phyloP scores from a whole-genome alignment of 108 stramenopile species.

The Mediolabrus comicus region DNA sequence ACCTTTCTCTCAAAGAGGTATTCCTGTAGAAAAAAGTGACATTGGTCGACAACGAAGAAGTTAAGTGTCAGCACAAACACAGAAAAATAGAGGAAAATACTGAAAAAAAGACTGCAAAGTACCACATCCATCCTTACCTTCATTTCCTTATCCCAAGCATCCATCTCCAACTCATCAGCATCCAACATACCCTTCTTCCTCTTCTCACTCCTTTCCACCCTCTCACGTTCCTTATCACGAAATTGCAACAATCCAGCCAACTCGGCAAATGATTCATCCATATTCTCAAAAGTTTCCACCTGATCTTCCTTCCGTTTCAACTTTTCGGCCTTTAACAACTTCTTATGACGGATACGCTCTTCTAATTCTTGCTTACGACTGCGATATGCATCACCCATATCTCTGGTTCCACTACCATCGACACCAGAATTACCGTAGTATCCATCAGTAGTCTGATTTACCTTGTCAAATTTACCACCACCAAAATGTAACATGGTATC shows the following conservation, averaged over 20 bases:
- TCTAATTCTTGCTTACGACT: slow-evolving; percentile 87
- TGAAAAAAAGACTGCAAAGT: too few relatives aligned
- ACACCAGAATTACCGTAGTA: slow-evolving; percentile 55
- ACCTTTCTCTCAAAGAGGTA: slow-evolving; percentile 79
- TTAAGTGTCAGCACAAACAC: neutral
- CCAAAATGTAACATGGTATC: slow-evolving; percentile 94
- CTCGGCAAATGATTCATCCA: slow-evolving; percentile 88
- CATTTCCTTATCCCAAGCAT: slow-evolving; percentile 79
- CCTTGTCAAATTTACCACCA: slow-evolving; percentile 49
- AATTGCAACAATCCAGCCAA: slow-evolving; percentile 72
- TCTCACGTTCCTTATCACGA: slow-evolving; percentile 71
- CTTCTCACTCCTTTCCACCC: slow-evolving; percentile 30
- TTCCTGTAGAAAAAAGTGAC: neutral
- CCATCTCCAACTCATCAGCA: slow-evolving; percentile 81
- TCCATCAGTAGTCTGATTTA: neutral
- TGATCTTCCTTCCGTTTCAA: slow-evolving; percentile 85
- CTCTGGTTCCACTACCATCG: slow-evolving; percentile 14
- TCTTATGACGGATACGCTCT: slow-evolving; percentile 85
- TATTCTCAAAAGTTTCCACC: slow-evolving; percentile 74
- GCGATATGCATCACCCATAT: slow-evolving; percentile 62
- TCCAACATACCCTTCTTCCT: slow-evolving; percentile 47
- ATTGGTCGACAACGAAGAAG: neutral
- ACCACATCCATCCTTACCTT: slow-evolving; percentile 48
- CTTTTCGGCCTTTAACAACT: slow-evolving; percentile 85
- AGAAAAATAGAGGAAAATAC: too few relatives aligned